phyloP scores from a whole-genome alignment of 768 basidiomycete genomes.

The Plicaturopsis crispa region DNA sequence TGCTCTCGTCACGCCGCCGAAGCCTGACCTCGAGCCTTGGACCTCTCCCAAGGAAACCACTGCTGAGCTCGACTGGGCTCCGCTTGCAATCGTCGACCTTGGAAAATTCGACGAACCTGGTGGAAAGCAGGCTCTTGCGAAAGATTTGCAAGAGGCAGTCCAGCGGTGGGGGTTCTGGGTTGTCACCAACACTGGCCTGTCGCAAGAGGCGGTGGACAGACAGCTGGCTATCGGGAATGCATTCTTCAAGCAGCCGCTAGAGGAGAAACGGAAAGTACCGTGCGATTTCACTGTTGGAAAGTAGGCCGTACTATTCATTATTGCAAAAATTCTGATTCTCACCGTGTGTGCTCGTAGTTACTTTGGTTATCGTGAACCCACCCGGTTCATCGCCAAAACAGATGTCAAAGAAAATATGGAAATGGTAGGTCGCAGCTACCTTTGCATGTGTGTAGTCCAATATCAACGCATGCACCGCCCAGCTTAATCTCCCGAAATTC shows the following conservation, averaged over 20 bases:
- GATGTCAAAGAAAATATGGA: constrained; percentile 31
- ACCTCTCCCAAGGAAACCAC: constrained; percentile 15
- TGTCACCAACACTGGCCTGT: constrained; percentile 29
- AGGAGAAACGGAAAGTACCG: constrained; percentile 23
- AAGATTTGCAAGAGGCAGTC: constrained; percentile 28
- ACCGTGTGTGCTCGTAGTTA: too few relatives aligned
- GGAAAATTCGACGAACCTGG: constrained; percentile 22
- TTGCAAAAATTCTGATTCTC: too few relatives aligned
- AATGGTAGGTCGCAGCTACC: constrained; percentile 10
- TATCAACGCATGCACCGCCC: neutral
- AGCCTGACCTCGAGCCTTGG: constrained; percentile 7
- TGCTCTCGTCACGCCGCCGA: too few relatives aligned
- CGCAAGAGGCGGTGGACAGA: constrained; percentile 25
- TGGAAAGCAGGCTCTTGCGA: constrained; percentile 22
- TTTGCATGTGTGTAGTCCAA: too few relatives aligned
- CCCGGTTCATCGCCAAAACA: constrained; percentile 22
- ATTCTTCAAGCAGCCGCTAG: constrained; percentile 26
- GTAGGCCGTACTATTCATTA: constrained; percentile 14
- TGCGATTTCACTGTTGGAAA: constrained; percentile 26
- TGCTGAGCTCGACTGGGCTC: constrained; percentile 23
- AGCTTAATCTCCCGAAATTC: constrained; percentile 29
- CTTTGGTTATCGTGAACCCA: constrained; percentile 28
- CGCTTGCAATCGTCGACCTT: constrained; percentile 31
- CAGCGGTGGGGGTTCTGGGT: constrained; percentile 34
- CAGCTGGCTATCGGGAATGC: constrained; percentile 28